A percentile compares a stretch with the other conserved stretches of the same genome.
These are phyloP conservation scores for Fusarium globosum DNA, from an alignment of 2,329 filamentous ascomycete genomes.

Conservation along the genomic window DNA sequence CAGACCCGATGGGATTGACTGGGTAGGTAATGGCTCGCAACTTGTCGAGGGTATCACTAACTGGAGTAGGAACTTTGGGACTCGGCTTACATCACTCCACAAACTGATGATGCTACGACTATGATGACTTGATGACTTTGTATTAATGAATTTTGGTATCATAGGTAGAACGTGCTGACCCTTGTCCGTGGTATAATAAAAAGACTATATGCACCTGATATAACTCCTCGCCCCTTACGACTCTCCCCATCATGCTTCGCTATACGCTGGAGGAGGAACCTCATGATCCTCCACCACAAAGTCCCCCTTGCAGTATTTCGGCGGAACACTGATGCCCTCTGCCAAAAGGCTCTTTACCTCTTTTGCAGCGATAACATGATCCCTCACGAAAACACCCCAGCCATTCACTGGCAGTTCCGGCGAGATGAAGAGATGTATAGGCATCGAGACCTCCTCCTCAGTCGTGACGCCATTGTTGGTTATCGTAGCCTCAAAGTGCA, in stretches of 20 bases:
- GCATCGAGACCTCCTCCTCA: conserved; percentile 4
- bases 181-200: background rate
- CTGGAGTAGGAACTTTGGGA: background rate
- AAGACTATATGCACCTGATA: fast-evolving
- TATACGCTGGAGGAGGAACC: conserved; percentile 1
- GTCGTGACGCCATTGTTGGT: background rate
- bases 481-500: background rate
- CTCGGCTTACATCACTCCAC: conserved; percentile 4
- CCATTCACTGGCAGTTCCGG: conserved; percentile 1
- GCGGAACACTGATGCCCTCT: background rate
- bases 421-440: conserved; percentile 5
- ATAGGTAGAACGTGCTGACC: background rate
- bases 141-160: background rate
- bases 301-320: background rate
- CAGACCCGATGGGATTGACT: conserved; percentile 14
- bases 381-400: background rate
- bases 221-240: fast-evolving
- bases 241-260: background rate
- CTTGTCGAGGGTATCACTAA: fast-evolving
- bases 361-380: background rate
- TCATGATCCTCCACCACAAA: background rate
- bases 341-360: background rate
- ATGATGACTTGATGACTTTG: background rate
- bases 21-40: background rate
- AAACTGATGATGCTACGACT: background rate